Percentiles rank a stretch among this genome's conserved stretches.
phyloP scores from a whole-genome alignment of 306 rosid species.

The Cucumis melo region DNA sequence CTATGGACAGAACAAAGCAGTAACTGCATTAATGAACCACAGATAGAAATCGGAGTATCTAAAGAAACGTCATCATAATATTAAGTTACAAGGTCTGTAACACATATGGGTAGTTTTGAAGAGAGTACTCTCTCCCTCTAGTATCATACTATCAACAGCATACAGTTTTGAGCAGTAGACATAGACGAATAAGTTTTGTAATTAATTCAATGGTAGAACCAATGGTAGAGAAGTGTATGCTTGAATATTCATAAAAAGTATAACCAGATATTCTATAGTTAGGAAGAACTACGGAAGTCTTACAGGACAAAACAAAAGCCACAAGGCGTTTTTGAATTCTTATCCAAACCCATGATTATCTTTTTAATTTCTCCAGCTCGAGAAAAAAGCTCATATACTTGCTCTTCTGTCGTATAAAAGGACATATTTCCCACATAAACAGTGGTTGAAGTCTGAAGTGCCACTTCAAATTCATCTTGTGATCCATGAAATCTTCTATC shows the following conservation, averaged over 20 bases:
- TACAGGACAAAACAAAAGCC: constrained; percentile 88
- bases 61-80: neutral
- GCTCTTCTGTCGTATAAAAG: constrained; percentile 92
- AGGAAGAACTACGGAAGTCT: constrained; percentile 12
- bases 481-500: constrained; percentile 78
- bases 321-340: constrained; percentile 87
- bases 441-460: constrained; percentile 51
- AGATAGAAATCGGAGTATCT: neutral
- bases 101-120: neutral
- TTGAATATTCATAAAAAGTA: neutral
- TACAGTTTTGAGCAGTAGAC: neutral
- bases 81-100: neutral
- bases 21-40: neutral
- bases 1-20: neutral
- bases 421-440: constrained; percentile 88
- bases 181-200: neutral
- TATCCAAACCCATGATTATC: constrained; percentile 95
- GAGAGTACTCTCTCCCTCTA: neutral
- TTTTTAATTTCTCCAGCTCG: constrained; percentile 93
- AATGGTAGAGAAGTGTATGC: neutral
- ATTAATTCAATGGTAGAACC: neutral
- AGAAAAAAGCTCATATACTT: constrained; percentile 78
- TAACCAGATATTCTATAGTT: neutral
- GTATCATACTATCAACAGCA: neutral
- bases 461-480: constrained; percentile 76